A percentile compares a stretch with the other conserved stretches of the same genome.
These are phyloP conservation scores for Naganishia onofrii DNA, from an alignment of 768 basidiomycete genomes.

Conservation along the genomic window DNA sequence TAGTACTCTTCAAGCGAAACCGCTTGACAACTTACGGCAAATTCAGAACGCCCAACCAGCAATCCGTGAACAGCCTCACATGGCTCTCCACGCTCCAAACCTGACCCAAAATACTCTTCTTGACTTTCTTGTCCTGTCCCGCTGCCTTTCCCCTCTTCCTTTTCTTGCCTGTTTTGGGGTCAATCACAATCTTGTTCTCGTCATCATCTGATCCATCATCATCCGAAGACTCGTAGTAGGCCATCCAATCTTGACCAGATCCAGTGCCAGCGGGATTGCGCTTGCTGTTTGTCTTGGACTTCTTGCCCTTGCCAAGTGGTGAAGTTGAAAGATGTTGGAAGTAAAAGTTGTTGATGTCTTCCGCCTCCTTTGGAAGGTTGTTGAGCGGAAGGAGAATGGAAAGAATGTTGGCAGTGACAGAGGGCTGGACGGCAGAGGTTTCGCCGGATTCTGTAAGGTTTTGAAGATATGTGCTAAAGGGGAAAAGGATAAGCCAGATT, in stretches of 20 bases:
- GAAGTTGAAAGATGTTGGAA: slow-evolving; percentile 38
- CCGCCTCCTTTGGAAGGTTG: slow-evolving; percentile 44
- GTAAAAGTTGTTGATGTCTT: slow-evolving; percentile 50
- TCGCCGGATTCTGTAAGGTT: slow-evolving; percentile 7
- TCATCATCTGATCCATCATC: slow-evolving; percentile 26
- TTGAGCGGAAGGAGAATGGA: slow-evolving; percentile 43
- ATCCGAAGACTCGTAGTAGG: slow-evolving; percentile 44
- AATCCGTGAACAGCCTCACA: slow-evolving; percentile 31
- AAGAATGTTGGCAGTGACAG: slow-evolving; percentile 32
- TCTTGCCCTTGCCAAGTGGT: slow-evolving; percentile 30
- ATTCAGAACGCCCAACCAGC: slow-evolving; percentile 31
- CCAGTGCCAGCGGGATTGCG: slow-evolving; percentile 23
- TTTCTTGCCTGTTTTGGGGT: slow-evolving; percentile 27
- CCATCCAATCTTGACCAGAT: slow-evolving; percentile 44
- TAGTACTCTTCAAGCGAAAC: slow-evolving; percentile 13
- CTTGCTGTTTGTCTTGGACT: slow-evolving; percentile 24
- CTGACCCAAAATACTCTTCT: slow-evolving; percentile 32
- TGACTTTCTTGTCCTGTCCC: slow-evolving; percentile 11
- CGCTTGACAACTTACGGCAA: slow-evolving; percentile 36
- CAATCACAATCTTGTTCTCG: slow-evolving; percentile 28
- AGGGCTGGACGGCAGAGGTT: background rate
- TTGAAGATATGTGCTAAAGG: slow-evolving; percentile 11
- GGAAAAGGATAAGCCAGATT: background rate
- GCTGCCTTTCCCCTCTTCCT: slow-evolving; percentile 26
- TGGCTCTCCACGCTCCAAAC: slow-evolving; percentile 35